Percentiles rank a stretch among this genome's conserved stretches.
Evolutionary conservation across 2,329 filamentous ascomycete genomes (phyloP).

Genomic region (Talaromyces sp.): DNA sequence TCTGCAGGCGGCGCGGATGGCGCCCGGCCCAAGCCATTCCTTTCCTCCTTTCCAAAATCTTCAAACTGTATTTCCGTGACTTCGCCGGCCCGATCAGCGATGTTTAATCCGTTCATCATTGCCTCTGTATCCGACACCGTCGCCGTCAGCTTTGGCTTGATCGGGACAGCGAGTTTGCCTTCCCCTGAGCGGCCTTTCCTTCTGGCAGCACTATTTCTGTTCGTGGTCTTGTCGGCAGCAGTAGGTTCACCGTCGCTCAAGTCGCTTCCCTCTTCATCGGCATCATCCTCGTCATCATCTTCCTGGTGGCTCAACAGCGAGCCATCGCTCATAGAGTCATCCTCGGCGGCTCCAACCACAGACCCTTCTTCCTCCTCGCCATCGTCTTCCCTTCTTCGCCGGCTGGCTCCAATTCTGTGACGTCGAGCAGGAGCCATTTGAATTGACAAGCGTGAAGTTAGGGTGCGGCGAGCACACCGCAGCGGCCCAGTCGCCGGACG

Average conservation of each 20-base stretch:
- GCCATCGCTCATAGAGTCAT: slow-evolving; percentile 60
- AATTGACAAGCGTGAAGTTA: background rate
- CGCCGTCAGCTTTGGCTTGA: slow-evolving; percentile 28
- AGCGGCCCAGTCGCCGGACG: slow-evolving; percentile 8
- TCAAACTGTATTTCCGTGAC: slow-evolving; percentile 46
- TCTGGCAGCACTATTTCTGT: slow-evolving; percentile 22
- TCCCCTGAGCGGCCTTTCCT: slow-evolving; percentile 22
- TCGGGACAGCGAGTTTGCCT: slow-evolving; percentile 29
- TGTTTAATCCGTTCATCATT: slow-evolving; percentile 55
- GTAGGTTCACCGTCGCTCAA: slow-evolving; percentile 47
- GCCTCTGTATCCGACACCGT: slow-evolving; percentile 53
- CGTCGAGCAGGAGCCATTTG: slow-evolving; percentile 39
- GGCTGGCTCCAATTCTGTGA: slow-evolving; percentile 40
- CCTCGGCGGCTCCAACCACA: slow-evolving; percentile 47
- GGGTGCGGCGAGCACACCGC: slow-evolving; percentile 5
- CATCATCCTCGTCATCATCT: slow-evolving; percentile 49
- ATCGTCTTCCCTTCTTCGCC: slow-evolving; percentile 43
- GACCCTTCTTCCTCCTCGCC: slow-evolving; percentile 47
- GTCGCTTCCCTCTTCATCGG: slow-evolving; percentile 55
- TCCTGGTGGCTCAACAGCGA: slow-evolving; percentile 54
- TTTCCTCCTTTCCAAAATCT: slow-evolving; percentile 29
- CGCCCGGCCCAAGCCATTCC: slow-evolving; percentile 26
- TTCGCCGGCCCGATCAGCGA: slow-evolving; percentile 35
- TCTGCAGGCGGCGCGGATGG: slow-evolving; percentile 34
- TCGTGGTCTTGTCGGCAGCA: slow-evolving; percentile 16